A percentile compares a stretch with the other conserved stretches of the same genome.
Conservation (phyloP, 495 filamentous ascomycete species). For the Polyplosphaeria fusca region DNA sequence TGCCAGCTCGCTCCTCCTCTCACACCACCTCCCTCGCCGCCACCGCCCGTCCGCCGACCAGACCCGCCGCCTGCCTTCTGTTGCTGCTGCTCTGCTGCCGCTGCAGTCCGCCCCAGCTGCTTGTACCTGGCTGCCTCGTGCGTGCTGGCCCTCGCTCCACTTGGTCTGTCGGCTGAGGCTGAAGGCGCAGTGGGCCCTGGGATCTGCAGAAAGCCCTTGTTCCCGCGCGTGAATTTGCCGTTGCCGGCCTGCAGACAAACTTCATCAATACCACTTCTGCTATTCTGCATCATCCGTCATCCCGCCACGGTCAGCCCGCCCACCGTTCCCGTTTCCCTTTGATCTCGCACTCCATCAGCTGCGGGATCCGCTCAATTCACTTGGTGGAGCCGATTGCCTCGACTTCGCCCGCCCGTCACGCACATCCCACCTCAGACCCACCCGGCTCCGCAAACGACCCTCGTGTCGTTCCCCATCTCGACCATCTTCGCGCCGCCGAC, state of each 20-base stretch:
- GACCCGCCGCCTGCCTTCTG: background rate
- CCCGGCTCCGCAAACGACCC: constrained; percentile 24
- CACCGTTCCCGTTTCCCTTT: background rate
- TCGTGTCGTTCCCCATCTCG: constrained; percentile 13
- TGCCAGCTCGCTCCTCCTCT: constrained; percentile 7
- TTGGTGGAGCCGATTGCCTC: background rate
- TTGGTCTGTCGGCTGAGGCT: constrained; percentile 30
- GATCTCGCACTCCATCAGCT: background rate
- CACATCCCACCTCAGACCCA: constrained; percentile 19
- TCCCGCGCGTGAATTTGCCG: constrained; percentile 27
- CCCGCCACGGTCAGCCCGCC: background rate
- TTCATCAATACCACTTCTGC: constrained; percentile 18
- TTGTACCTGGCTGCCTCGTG: constrained; percentile 23
- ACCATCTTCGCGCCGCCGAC: constrained; percentile 14
- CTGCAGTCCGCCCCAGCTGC: background rate
- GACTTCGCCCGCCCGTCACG: constrained; percentile 4
- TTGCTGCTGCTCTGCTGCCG: too few relatives aligned
- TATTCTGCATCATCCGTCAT: constrained; percentile 13
- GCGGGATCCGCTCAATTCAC: background rate
- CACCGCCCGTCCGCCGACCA: background rate
- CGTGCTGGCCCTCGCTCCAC: constrained; percentile 17
- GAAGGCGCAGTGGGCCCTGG: constrained; percentile 12
- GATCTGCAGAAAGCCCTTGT: constrained; percentile 27
- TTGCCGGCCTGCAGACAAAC: constrained; percentile 18
- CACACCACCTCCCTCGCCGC: background rate